A percentile compares a stretch with the other conserved stretches of the same genome.
These are phyloP conservation scores for Heimioporus retisporus DNA, from an alignment of 1,284 basidiomycete species.

Conservation along the genomic window DNA sequence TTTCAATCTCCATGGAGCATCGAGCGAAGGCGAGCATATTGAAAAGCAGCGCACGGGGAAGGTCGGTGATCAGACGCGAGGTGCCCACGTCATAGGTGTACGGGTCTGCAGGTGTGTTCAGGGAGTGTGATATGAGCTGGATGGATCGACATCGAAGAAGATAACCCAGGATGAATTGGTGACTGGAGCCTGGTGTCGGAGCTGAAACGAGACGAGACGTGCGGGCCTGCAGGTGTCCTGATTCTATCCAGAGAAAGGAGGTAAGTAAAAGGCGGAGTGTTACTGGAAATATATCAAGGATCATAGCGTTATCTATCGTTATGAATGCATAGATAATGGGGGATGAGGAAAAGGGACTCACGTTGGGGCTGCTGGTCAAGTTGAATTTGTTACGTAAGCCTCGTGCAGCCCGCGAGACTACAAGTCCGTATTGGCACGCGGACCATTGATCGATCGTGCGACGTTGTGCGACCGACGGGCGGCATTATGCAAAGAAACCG, in stretches of 20 bases:
- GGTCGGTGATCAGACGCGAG: constrained; percentile 52
- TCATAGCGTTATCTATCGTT: constrained; percentile 9
- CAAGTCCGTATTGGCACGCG: no score
- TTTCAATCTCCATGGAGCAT: constrained; percentile 52
- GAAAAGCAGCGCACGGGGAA: constrained; percentile 56
- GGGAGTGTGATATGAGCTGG: constrained; percentile 33
- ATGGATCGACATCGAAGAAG: constrained; percentile 60
- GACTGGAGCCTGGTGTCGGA: constrained; percentile 71
- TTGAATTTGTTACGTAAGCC: no score
- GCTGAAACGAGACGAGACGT: constrained; percentile 60
- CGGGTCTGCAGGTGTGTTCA: constrained; percentile 36
- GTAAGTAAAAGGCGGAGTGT: constrained; percentile 38
- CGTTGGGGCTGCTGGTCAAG: no score
- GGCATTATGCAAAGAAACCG: no score
- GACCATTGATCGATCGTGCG: no score
- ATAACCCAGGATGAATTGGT: constrained; percentile 62
- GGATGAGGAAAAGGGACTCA: no score
- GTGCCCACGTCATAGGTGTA: constrained; percentile 51
- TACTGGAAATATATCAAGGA: constrained; percentile 33
- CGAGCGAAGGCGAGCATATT: constrained; percentile 61
- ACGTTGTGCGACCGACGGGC: no score
- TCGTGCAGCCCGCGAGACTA: no score
- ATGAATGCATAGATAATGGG: no score
- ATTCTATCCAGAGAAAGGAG: constrained; percentile 32
- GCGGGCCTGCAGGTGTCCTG: constrained; percentile 3